phyloP scores from a whole-genome alignment of 202 grass and related monocot species.

The Saccharum hybrid region DNA sequence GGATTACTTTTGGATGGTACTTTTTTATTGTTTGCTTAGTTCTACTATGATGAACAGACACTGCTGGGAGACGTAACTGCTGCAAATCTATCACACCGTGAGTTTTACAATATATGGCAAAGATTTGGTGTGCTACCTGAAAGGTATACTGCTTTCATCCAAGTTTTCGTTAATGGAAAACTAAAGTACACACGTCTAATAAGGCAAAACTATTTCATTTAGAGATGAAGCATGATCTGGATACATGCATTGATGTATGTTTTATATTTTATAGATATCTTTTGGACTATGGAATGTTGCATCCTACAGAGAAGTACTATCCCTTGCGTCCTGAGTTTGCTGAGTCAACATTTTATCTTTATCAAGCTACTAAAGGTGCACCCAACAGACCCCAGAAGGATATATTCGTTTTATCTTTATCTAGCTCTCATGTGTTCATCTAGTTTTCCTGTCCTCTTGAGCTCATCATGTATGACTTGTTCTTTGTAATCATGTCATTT shows the following conservation, averaged over 20 bases:
- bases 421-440: background rate
- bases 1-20: slow-evolving; percentile 13
- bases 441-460: background rate
- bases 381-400: background rate
- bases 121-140: slow-evolving; percentile 93
- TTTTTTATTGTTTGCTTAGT: slow-evolving; percentile 39
- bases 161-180: slow-evolving; percentile 7
- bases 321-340: slow-evolving; percentile 94
- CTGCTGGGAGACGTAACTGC: slow-evolving; percentile 89
- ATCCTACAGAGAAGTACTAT: slow-evolving; percentile 98
- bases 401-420: background rate
- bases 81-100: slow-evolving; percentile 92
- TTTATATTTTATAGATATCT: slow-evolving; percentile 76
- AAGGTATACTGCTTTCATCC: slow-evolving; percentile 58
- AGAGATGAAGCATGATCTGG: background rate
- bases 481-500: background rate
- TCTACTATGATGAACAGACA: slow-evolving; percentile 61
- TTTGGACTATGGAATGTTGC: slow-evolving; percentile 78
- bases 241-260: slow-evolving; percentile 1
- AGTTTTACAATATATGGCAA: slow-evolving; percentile 94
- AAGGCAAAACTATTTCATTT: background rate
- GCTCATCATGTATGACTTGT: slow-evolving; percentile 13
- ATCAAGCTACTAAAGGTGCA: slow-evolving; percentile 96
- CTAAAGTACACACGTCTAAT: background rate
- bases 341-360: slow-evolving; percentile 99